phyloP scores from a whole-genome alignment of 1,284 basidiomycete species.

The Rhodotorula sp. region DNA sequence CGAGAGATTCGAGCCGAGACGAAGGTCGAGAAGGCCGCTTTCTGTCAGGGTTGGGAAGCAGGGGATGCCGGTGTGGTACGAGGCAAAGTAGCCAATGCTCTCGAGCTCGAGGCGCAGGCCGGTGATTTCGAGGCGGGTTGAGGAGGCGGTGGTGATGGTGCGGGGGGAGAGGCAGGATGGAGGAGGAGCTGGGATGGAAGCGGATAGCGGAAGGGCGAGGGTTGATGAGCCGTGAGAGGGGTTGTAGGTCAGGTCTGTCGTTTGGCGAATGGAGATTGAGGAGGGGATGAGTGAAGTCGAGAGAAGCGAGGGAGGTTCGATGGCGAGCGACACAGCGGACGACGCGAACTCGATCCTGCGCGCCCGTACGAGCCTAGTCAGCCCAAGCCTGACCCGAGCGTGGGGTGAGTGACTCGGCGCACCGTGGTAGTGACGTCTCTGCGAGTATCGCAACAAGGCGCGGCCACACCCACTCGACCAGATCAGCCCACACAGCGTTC shows the following conservation, averaged over 20 bases:
- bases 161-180: not conserved
- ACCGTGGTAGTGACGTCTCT: conserved; percentile 52
- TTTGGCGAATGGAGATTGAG: conserved; percentile 43
- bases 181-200: not conserved
- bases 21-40: conserved; percentile 53
- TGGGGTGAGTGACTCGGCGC: not conserved
- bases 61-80: conserved; percentile 42
- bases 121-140: conserved; percentile 8
- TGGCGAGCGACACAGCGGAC: conserved; percentile 22
- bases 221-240: conserved; percentile 35
- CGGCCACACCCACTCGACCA: conserved; percentile 52
- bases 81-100: conserved; percentile 54
- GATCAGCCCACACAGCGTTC: conserved; percentile 42
- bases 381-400: not conserved
- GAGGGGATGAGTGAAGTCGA: conserved; percentile 53
- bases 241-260: conserved; percentile 52
- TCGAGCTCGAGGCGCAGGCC: conserved; percentile 45
- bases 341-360: conserved; percentile 52
- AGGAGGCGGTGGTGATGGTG: conserved; percentile 6
- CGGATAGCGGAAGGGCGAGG: conserved; percentile 16
- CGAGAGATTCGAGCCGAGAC: conserved; percentile 45
- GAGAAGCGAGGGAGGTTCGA: conserved; percentile 35
- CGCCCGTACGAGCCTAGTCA: not conserved
- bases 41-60: conserved; percentile 41
- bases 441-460: conserved; percentile 52